These are phyloP conservation scores for Lippia alba DNA, from an alignment of 305 asterid species.

Conservation along the genomic window DNA sequence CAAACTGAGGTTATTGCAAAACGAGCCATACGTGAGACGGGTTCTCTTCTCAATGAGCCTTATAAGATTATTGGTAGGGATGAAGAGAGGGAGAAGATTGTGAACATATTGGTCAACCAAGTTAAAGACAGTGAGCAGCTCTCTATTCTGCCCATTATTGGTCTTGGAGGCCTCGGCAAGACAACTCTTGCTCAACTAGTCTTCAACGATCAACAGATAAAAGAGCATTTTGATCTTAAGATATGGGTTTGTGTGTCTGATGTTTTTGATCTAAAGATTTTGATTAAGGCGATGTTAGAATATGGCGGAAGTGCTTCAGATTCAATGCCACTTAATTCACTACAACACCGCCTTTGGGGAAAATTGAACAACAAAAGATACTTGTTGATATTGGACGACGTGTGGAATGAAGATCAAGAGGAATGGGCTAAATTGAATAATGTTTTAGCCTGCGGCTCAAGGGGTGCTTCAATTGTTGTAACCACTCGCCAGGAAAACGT, in stretches of 20 bases:
- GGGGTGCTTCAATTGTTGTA: constrained; percentile 18
- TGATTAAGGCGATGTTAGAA: constrained; percentile 17
- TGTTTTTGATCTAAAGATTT: neutral
- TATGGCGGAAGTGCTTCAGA: neutral
- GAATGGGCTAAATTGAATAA: constrained; percentile 21
- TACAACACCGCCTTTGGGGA: neutral
- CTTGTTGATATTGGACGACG: neutral
- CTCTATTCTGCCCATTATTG: neutral
- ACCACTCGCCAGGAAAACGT: constrained; percentile 18
- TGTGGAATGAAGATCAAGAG: neutral
- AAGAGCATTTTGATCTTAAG: neutral
- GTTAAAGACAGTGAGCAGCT: neutral
- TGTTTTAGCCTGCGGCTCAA: constrained; percentile 29
- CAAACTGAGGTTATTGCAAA: neutral
- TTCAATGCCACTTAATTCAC: neutral
- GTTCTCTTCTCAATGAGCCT: neutral
- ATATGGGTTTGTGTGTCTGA: constrained; percentile 35
- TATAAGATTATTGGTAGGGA: constrained; percentile 15
- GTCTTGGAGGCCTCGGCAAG: constrained; percentile 28
- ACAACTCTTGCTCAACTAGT: constrained; percentile 30
- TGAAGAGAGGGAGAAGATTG: constrained; percentile 20
- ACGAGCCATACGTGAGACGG: neutral
- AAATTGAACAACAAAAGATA: constrained; percentile 19
- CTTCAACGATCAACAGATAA: neutral
- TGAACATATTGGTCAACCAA: neutral